These are phyloP conservation scores for Rhynchosporium secalis DNA, from an alignment of 2,329 filamentous ascomycete genomes.

Conservation along the genomic window DNA sequence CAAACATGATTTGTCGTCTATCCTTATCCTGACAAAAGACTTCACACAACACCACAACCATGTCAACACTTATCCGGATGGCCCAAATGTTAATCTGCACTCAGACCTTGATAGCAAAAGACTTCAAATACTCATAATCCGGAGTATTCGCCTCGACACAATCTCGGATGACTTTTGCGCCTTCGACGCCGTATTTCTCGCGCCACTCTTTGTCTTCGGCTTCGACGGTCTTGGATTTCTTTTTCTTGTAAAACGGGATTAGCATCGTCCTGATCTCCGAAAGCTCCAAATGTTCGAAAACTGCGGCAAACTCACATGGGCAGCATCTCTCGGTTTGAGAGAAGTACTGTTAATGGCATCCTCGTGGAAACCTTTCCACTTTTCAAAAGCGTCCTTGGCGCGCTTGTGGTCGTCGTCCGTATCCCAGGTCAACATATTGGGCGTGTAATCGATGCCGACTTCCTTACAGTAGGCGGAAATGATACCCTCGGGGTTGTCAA, in stretches of 20 bases:
- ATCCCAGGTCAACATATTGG: conserved; percentile 83
- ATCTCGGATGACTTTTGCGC: conserved; percentile 66
- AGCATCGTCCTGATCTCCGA: conserved; percentile 16
- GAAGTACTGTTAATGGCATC: conserved; percentile 84
- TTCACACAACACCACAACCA: background rate
- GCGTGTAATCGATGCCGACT: conserved; percentile 73
- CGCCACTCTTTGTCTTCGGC: conserved; percentile 71
- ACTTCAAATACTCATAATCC: conserved; percentile 80
- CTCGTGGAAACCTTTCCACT: conserved; percentile 97
- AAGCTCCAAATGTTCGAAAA: background rate
- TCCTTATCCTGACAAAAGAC: too few species aligned
- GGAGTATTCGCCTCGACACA: conserved; percentile 70
- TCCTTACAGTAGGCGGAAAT: conserved; percentile 79
- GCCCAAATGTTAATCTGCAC: background rate
- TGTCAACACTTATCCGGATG: background rate
- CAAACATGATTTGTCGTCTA: too few species aligned
- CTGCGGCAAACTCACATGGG: conserved; percentile 51
- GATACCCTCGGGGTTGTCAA: conserved; percentile 77
- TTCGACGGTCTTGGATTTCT: conserved; percentile 65
- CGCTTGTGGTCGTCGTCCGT: conserved; percentile 67
- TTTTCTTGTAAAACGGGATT: conserved; percentile 36
- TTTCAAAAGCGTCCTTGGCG: conserved; percentile 80
- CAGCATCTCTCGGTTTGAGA: conserved; percentile 67
- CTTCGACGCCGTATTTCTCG: conserved; percentile 72
- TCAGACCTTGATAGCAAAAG: conserved; percentile 66